A percentile compares a stretch with the other conserved stretches of the same genome.
These are phyloP conservation scores for Saturnispora dispora DNA, from an alignment of 805 yeast genomes.

Conservation along the genomic window DNA sequence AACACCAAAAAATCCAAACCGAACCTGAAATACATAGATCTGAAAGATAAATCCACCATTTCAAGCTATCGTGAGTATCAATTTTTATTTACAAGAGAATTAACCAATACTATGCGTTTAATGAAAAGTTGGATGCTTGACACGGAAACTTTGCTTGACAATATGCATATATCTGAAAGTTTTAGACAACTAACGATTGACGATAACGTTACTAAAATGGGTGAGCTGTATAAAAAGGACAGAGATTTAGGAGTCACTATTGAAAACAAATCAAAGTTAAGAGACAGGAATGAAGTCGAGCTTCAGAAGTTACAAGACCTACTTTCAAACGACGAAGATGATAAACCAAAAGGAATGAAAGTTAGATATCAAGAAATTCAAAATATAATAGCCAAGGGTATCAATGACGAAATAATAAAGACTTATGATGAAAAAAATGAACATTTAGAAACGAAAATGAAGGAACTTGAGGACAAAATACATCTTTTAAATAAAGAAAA, in stretches of 20 bases:
- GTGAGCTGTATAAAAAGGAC: constrained; percentile 31
- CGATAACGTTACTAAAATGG: constrained; percentile 31
- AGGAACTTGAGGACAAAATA: constrained; percentile 9
- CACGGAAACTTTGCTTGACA: constrained; percentile 16
- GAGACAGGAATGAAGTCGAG: constrained; percentile 24
- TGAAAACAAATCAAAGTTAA: constrained; percentile 23
- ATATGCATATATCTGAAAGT: constrained; percentile 31
- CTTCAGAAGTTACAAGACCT: constrained; percentile 13
- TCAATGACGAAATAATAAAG: neutral
- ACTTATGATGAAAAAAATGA: constrained; percentile 1
- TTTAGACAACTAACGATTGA: constrained; percentile 34
- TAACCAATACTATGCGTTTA: constrained; percentile 27
- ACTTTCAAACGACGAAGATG: constrained; percentile 12
- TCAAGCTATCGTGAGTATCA: constrained; percentile 26
- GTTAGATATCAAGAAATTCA: constrained; percentile 8
- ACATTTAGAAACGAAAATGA: constrained; percentile 9
- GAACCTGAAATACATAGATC: neutral
- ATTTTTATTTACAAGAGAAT: constrained; percentile 28
- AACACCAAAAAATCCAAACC: neutral
- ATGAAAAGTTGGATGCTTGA: constrained; percentile 20
- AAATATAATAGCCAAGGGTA: neutral
- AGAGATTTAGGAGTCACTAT: constrained; percentile 27
- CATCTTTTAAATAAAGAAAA: constrained; percentile 18
- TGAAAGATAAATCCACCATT: constrained; percentile 5
- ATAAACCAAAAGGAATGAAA: neutral